A percentile compares a stretch with the other conserved stretches of the same genome.
These are phyloP conservation scores for Fusarium devonianum DNA, from an alignment of 2,329 filamentous ascomycete genomes.

Conservation along the genomic window DNA sequence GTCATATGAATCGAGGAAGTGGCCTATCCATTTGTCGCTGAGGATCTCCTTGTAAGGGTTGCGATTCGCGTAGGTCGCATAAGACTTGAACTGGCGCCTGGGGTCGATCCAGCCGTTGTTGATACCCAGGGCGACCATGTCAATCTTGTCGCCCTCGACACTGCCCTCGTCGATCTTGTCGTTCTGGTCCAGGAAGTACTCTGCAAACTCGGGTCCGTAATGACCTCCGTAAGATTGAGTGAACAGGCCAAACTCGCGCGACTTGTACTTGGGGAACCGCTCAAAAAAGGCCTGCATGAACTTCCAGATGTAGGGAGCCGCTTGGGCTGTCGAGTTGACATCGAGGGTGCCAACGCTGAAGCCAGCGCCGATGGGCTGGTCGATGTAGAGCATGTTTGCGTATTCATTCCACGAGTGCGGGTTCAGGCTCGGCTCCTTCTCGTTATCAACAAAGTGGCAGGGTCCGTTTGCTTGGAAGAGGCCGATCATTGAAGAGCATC, in stretches of 20 bases:
- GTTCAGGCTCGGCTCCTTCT: conserved; percentile 53
- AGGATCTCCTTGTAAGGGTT: conserved; percentile 46
- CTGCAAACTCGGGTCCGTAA: conserved; percentile 63
- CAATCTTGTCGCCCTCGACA: conserved; percentile 51
- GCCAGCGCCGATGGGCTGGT: conserved; percentile 59
- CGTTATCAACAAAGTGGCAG: conserved; percentile 64
- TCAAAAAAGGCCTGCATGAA: conserved; percentile 68
- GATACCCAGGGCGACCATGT: conserved; percentile 62
- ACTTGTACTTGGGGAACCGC: conserved; percentile 68
- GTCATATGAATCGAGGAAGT: conserved; percentile 43
- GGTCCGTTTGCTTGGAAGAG: conserved; percentile 79
- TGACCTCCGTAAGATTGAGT: conserved; percentile 65
- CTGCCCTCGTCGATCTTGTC: conserved; percentile 54
- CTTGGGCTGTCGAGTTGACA: conserved; percentile 43
- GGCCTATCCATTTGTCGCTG: conserved; percentile 20
- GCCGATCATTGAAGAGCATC: conserved; percentile 46
- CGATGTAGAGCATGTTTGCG: conserved; percentile 74
- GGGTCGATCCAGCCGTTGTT: conserved; percentile 65
- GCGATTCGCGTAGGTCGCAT: conserved; percentile 44
- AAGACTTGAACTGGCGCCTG: conserved; percentile 45
- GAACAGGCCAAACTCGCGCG: conserved; percentile 63
- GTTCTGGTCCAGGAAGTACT: conserved; percentile 65
- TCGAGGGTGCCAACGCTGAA: conserved; percentile 41
- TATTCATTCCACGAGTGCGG: conserved; percentile 69
- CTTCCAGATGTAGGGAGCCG: conserved; percentile 55